A percentile compares a stretch with the other conserved stretches of the same genome.
Evolutionary conservation across 352 stramenopile genomes (phyloP).

Genomic region (Globisporangium ultimum): DNA sequence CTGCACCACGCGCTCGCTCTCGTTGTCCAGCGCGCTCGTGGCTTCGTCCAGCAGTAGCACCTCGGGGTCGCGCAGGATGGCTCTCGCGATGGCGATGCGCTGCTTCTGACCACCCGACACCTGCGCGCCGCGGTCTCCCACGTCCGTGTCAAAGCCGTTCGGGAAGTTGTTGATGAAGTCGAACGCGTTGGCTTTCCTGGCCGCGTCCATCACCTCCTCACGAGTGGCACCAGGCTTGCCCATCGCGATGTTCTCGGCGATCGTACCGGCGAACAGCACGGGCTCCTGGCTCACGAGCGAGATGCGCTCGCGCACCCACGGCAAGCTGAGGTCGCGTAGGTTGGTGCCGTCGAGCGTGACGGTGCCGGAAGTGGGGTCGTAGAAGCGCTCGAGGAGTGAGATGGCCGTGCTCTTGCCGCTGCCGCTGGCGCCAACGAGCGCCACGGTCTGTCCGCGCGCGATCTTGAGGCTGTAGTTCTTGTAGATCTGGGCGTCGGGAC

Average conservation of each 20-base stretch:
- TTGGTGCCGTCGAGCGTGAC: slow-evolving; percentile 53
- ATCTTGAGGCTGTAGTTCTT: slow-evolving; percentile 61
- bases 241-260: slow-evolving; percentile 52
- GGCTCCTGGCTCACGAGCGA: slow-evolving; percentile 83
- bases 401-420: slow-evolving; percentile 84
- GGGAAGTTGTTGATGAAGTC: slow-evolving; percentile 92
- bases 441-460: slow-evolving; percentile 18
- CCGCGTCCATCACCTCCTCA: slow-evolving; percentile 77
- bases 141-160: slow-evolving; percentile 78
- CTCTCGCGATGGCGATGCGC: slow-evolving; percentile 87
- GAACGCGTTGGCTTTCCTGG: slow-evolving; percentile 82
- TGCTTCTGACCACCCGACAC: slow-evolving; percentile 92
- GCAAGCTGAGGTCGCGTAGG: slow-evolving; percentile 49
- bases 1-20: slow-evolving; percentile 31
- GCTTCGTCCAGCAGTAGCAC: slow-evolving; percentile 92
- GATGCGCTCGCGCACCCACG: slow-evolving; percentile 48
- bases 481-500: slow-evolving; percentile 53
- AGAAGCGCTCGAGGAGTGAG: slow-evolving; percentile 70
- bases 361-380: slow-evolving; percentile 36
- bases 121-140: slow-evolving; percentile 86
- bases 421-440: slow-evolving; percentile 43
- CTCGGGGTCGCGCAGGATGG: slow-evolving; percentile 86
- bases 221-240: slow-evolving; percentile 47
- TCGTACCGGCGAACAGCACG: slow-evolving; percentile 63
- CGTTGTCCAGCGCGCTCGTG: slow-evolving; percentile 70